Evolutionary conservation across 306 rosid species (phyloP).

Genomic region (Mimosa pudica): DNA sequence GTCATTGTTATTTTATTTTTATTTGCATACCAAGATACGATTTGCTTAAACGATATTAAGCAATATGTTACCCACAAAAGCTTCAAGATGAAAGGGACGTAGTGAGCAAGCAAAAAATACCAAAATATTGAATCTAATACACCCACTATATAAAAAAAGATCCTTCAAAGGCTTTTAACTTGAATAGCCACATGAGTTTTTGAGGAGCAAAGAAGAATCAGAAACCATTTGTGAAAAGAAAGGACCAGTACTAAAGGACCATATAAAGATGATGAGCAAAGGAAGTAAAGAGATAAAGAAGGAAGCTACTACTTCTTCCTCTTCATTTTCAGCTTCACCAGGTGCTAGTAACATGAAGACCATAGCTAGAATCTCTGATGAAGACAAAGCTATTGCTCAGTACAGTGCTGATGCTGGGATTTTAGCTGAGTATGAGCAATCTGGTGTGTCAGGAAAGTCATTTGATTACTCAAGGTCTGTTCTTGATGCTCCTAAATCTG

Average conservation of each 20-base stretch:
- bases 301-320: slow-evolving; percentile 36
- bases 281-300: slow-evolving; percentile 42
- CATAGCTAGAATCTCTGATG: slow-evolving; percentile 10
- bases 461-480: slow-evolving; percentile 64
- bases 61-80: slow-evolving; percentile 26
- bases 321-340: slow-evolving; percentile 51
- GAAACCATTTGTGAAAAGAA: neutral
- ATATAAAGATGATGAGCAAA: slow-evolving; percentile 33
- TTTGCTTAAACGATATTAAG: slow-evolving; percentile 32
- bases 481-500: slow-evolving; percentile 48
- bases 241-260: neutral
- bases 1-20: neutral
- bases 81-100: slow-evolving; percentile 38
- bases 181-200: neutral
- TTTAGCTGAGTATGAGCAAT: slow-evolving; percentile 66
- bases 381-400: slow-evolving; percentile 50
- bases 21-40: slow-evolving; percentile 2
- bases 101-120: slow-evolving; percentile 25
- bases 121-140: neutral
- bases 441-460: slow-evolving; percentile 62
- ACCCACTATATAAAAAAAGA: neutral
- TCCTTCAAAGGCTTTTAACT: neutral
- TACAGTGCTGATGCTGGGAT: slow-evolving; percentile 73
- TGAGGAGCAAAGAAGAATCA: neutral
- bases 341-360: slow-evolving; percentile 50